A percentile compares a stretch with the other conserved stretches of the same genome.
Evolutionary conservation across 305 asterid genomes (phyloP).

Genomic region (Salvia sclarea): DNA sequence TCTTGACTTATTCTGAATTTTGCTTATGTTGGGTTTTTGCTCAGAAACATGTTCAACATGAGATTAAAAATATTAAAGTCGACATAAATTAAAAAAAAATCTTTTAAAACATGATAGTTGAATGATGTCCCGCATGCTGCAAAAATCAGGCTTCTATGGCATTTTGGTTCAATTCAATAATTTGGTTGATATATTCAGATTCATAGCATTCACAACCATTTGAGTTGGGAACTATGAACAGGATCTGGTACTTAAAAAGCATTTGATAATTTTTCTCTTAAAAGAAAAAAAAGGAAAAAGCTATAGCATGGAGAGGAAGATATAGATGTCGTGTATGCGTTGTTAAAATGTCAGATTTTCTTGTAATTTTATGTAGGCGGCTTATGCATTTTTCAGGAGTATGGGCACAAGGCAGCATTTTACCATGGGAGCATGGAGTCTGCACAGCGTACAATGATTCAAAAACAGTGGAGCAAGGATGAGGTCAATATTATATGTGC

Average conservation of each 20-base stretch:
- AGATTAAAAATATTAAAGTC: background rate
- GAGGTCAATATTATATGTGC: slow-evolving; percentile 95
- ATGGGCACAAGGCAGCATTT: slow-evolving; percentile 83
- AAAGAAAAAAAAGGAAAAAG: background rate
- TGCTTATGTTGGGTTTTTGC: slow-evolving; percentile 1
- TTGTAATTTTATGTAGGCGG: slow-evolving; percentile 30
- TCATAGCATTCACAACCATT: background rate
- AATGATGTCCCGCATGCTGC: slow-evolving; percentile 2
- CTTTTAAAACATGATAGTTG: background rate
- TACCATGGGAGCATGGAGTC: slow-evolving; percentile 96
- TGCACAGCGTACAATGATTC: slow-evolving; percentile 68
- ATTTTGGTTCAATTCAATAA: slow-evolving; percentile 14
- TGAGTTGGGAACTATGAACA: slow-evolving; percentile 11
- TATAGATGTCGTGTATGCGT: slow-evolving; percentile 5
- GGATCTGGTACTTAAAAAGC: slow-evolving; percentile 2
- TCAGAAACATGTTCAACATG: slow-evolving; percentile 13
- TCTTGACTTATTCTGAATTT: slow-evolving; percentile 2
- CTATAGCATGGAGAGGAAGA: slow-evolving; percentile 15
- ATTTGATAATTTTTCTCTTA: background rate
- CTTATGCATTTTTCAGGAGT: slow-evolving; percentile 55
- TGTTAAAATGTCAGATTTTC: slow-evolving; percentile 10
- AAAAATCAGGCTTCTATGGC: slow-evolving; percentile 1
- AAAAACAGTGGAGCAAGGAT: slow-evolving; percentile 98
- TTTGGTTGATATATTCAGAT: slow-evolving; percentile 8
- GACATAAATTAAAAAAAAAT: background rate